Evolutionary conservation across 305 asterid genomes (phyloP), one percentile per base, ranked within the genome.

Genomic region (Plantago coronopus): DNA sequence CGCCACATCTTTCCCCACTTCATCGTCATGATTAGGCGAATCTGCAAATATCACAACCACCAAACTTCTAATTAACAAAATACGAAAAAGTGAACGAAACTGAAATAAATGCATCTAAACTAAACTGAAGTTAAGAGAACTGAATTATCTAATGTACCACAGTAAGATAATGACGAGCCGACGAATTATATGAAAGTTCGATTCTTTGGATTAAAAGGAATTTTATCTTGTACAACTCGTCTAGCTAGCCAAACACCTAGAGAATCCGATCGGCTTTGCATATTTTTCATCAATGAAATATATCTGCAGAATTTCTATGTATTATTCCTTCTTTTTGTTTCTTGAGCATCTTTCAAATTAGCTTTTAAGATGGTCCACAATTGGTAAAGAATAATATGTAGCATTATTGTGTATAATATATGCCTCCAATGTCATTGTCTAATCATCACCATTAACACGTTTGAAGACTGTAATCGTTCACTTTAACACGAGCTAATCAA

Each of bases 1-100:
- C 54, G 97, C 95, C 5, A 89, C 90, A 25, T 84, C 87, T 72
- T 76, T 79, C 20, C 97, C 97, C 59, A 72, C 88, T 0, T 81
- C 81, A 14, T 85, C 94, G 13, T 53, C 58, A 0, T 76, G 70
- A 44, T 68, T 68, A 19, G 82, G 55, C 11, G 89, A 72, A 71
- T 72, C 95, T 88, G 16, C 66, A n/a, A 25, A 37, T 17, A 11
- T 34, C 22, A 19, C 11, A 51, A 22, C 12, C 16, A 51, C 13
- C 57, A 22, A 22, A 13, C n/a, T n/a, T n/a, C n/a, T n/a, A n/a
- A n/a, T n/a, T n/a, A n/a, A n/a, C n/a, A n/a, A n/a, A n/a, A n/a
- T n/a, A n/a, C n/a, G n/a, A n/a, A n/a, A n/a, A n/a, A n/a, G n/a
- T n/a, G n/a, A n/a, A n/a, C n/a, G n/a, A n/a, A n/a, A n/a, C n/a